Percentiles rank a stretch among this genome's conserved stretches.
Conservation (phyloP, 2,329 filamentous ascomycete species). For the Zopfia rhizophila region DNA sequence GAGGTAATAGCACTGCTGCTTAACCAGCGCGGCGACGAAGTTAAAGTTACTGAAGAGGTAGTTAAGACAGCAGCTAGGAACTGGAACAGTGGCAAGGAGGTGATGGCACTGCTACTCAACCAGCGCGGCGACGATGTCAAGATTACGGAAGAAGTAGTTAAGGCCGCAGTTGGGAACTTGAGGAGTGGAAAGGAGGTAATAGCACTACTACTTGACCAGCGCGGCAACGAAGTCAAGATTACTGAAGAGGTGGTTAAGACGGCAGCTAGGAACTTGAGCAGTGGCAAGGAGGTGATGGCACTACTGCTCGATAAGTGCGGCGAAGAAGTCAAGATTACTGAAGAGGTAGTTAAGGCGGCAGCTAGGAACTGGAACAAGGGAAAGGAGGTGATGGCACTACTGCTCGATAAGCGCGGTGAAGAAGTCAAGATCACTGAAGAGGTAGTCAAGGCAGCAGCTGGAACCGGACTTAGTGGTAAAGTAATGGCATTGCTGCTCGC, state of each 20-base stretch:
- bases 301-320: conserved; percentile 3
- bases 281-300: conserved; percentile 13
- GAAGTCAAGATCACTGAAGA: conserved; percentile 2
- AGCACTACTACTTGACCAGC: conserved; percentile 17
- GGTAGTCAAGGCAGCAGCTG: conserved; percentile 1
- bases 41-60: conserved; percentile 13
- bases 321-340: neutral
- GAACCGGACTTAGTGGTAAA: no score
- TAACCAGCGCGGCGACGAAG: conserved; percentile 2
- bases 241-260: conserved; percentile 12
- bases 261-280: conserved; percentile 4
- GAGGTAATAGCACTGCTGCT: conserved; percentile 19
- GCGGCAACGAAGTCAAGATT: conserved; percentile 12
- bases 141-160: conserved; percentile 16
- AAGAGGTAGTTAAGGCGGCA: conserved; percentile 3
- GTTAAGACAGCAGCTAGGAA: conserved; percentile 4
- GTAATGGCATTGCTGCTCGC: conserved; percentile 19
- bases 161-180: conserved; percentile 10
- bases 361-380: neutral
- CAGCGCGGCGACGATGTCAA: conserved; percentile 7
- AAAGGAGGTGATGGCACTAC: no score
- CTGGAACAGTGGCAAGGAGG: conserved; percentile 4
- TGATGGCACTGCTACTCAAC: conserved; percentile 16
- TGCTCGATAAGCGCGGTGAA: neutral
- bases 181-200: conserved; percentile 16